Base-by-base conservation (phyloP, 1,139 yeast genomes). In the Candida tetrigidarum region DNA sequence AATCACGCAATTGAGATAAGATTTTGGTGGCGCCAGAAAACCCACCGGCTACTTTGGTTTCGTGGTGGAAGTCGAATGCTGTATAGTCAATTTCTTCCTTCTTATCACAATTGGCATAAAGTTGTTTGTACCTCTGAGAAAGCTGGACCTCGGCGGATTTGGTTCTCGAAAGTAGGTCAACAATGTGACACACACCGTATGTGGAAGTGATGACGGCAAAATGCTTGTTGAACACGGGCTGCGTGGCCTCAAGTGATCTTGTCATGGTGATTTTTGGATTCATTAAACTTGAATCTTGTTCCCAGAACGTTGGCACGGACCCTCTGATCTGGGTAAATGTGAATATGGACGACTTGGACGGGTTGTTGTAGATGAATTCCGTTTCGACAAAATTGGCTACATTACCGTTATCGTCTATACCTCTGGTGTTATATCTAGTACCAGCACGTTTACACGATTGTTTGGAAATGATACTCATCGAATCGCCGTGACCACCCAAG, bases 391-490 rank as follows among this genome's bases (percentile, higher is more conserved):
- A 93, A 64, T 93, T 95, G 26, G 99, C 97, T 12, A 93, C 98
- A 60, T 88, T 81, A 5, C 97, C 96, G 49, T 88, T 91, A 61
- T 93, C 99, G 63, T 93, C 98, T 32, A 92, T 86, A 38, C 99
- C 99, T 57, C 99, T 74, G 1, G 96, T 93, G 60, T 89, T 89
- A 65, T 82, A 93, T 51, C 99, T 75, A 0, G 99, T 93, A 2
- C 99, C 99, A 1, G 99, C 98, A 49, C 98, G 74, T 63, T 85
- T 84, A 89, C 98, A 93, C 11, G 96, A 87, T 64, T 93, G 98
- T 55, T 95, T 85, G 1, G 98, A 91, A 16, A 95, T 82, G 26
- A 93, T 78, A 0, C 97, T 86, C 47, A 93, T 67, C 3, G 79
- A 66, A n/a, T 86, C 87, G 15, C 39, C 43, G 20, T 35, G 40